phyloP scores from a whole-genome alignment of 163 green algal species.

The Scenedesmus sp. region DNA sequence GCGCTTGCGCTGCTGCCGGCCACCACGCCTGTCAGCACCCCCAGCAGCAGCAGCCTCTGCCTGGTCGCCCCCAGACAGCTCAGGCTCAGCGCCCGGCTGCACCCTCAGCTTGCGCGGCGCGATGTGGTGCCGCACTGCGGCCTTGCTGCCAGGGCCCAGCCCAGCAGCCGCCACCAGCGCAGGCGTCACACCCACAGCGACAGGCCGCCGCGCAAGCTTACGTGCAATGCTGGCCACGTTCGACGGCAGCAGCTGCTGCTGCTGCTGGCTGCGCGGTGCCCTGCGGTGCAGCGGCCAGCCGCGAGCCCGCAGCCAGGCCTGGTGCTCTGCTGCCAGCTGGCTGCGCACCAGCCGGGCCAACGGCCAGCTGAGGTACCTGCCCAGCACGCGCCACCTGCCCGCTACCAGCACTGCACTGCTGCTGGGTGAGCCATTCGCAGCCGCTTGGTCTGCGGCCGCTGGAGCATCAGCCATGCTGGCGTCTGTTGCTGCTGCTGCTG shows the following conservation, averaged over 20 bases:
- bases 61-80: background rate
- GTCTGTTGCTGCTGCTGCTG: background rate
- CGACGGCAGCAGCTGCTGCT: background rate
- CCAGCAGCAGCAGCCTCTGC: background rate
- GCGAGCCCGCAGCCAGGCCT: background rate
- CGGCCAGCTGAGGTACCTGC: background rate
- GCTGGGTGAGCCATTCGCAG: background rate
- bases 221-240: background rate
- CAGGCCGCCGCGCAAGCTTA: slow-evolving; percentile 25
- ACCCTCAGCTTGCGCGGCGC: background rate
- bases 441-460: too few species aligned
- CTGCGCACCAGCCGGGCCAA: background rate
- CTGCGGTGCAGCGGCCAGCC: background rate
- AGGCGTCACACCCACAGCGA: slow-evolving; percentile 15
- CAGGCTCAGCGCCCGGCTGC: background rate
- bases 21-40: background rate
- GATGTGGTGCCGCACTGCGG: background rate
- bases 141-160: background rate
- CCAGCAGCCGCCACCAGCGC: background rate
- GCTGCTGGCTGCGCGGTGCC: background rate
- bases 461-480: background rate
- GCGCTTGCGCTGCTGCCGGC: background rate
- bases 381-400: slow-evolving; percentile 13
- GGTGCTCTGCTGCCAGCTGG: slow-evolving; percentile 14
- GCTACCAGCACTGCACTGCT: background rate